These are phyloP conservation scores for Orbilia oligospora DNA, from an alignment of 2,329 filamentous ascomycete genomes.

Conservation along the genomic window DNA sequence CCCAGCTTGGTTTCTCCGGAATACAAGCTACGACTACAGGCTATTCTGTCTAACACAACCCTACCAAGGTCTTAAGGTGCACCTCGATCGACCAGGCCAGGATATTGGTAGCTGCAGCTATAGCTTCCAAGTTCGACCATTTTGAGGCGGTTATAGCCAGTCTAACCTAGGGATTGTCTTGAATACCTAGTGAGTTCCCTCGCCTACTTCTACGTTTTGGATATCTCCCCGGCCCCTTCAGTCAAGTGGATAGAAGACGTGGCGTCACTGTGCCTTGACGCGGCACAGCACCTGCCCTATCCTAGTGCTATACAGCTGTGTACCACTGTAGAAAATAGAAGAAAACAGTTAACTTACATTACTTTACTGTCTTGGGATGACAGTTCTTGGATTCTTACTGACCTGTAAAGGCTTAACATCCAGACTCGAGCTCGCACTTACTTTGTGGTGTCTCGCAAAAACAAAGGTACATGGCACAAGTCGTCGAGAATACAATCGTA, in stretches of 20 bases:
- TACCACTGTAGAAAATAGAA: conserved; percentile 51
- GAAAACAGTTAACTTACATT: conserved; percentile 8
- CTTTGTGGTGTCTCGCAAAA: conserved; percentile 46
- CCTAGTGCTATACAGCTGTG: conserved; percentile 33
- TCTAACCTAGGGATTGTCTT: conserved; percentile 27
- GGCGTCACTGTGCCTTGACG: conserved; percentile 59
- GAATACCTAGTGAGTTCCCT: conserved; percentile 45
- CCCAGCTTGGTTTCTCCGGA: conserved; percentile 12
- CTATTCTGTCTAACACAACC: conserved; percentile 34
- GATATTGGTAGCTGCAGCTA: conserved; percentile 33
- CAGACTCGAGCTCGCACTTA: conserved; percentile 44
- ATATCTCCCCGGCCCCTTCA: conserved; percentile 38
- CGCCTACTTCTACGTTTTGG: conserved; percentile 34
- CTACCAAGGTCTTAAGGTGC: conserved; percentile 26
- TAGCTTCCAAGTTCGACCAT: conserved; percentile 32
- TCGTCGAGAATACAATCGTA: conserved; percentile 52
- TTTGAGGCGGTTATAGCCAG: conserved; percentile 41
- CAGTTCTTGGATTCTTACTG: conserved; percentile 45
- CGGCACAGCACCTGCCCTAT: conserved; percentile 53
- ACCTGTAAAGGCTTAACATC: conserved; percentile 28
- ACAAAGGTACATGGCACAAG: conserved; percentile 51
- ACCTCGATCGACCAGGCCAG: conserved; percentile 11
- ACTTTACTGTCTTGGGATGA: conserved; percentile 51
- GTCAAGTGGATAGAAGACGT: conserved; percentile 53
- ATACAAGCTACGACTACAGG: conserved; percentile 18